Evolutionary conservation across 2,329 filamentous ascomycete genomes (phyloP).

Genomic region (Uncinocarpus reesii): DNA sequence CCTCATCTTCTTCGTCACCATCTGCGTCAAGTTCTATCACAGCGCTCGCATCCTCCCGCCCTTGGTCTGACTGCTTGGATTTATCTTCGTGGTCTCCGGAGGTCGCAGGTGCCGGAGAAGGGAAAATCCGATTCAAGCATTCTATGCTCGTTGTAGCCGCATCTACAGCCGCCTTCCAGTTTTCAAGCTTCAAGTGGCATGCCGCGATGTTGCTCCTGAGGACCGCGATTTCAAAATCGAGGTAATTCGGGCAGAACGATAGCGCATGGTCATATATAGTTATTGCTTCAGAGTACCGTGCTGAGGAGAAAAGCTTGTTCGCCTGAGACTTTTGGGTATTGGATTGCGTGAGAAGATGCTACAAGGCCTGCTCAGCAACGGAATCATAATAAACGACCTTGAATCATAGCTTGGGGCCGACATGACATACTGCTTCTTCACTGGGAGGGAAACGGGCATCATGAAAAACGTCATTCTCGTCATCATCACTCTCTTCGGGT

Average conservation of each 20-base stretch:
- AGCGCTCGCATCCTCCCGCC: conserved; percentile 19
- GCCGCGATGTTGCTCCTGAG: conserved; percentile 81
- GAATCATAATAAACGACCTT: not conserved
- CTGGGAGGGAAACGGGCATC: conserved; percentile 38
- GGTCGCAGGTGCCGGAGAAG: conserved; percentile 16
- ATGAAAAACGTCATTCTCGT: conserved; percentile 32
- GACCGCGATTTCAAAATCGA: conserved; percentile 80
- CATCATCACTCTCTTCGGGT: conserved; percentile 19
- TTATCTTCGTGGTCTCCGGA: conserved; percentile 21
- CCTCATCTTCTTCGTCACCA: conserved; percentile 31
- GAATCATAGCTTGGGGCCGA: conserved; percentile 4
- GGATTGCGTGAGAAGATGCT: conserved; percentile 62
- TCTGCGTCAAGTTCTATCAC: conserved; percentile 17
- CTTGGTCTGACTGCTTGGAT: conserved; percentile 10
- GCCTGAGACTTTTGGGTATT: conserved; percentile 63
- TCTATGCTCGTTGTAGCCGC: conserved; percentile 64
- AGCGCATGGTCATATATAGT: conserved; percentile 73
- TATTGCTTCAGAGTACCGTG: conserved; percentile 66
- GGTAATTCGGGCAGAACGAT: conserved; percentile 66
- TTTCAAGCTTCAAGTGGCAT: conserved; percentile 71
- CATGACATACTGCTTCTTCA: conserved; percentile 37
- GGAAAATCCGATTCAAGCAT: conserved; percentile 54
- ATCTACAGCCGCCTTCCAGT: conserved; percentile 75
- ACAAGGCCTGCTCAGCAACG: not conserved
- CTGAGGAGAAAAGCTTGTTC: conserved; percentile 65